A percentile compares a stretch with the other conserved stretches of the same genome.
phyloP scores from a whole-genome alignment of 2,329 filamentous ascomycete genomes.

The Colletotrichum sojae region DNA sequence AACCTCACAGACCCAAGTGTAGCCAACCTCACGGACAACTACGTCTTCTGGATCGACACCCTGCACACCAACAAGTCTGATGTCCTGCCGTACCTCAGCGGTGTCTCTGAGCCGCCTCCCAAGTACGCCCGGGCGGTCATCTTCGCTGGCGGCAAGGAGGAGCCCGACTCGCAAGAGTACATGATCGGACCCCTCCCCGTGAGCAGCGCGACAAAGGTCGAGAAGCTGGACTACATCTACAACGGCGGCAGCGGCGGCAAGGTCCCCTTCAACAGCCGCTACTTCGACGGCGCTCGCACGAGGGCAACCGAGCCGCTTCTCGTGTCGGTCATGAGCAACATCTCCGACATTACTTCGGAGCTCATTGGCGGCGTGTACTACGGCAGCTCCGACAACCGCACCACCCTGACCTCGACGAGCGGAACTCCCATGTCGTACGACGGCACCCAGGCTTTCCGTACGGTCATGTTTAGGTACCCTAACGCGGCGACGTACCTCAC shows the following conservation, averaged over 20 bases:
- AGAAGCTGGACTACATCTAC: conserved; percentile 58
- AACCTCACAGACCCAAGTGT: conserved; percentile 59
- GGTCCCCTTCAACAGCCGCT: conserved; percentile 53
- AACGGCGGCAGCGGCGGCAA: conserved; percentile 57
- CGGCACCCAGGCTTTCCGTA: conserved; percentile 55
- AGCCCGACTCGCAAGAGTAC: conserved; percentile 62
- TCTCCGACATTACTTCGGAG: conserved; percentile 60
- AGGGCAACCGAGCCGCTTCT: conserved; percentile 54
- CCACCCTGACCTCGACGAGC: conserved; percentile 50
- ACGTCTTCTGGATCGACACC: conserved; percentile 62
- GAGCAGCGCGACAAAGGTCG: conserved; percentile 51
- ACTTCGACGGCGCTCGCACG: conserved; percentile 49
- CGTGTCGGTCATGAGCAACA: conserved; percentile 56
- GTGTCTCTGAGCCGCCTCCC: conserved; percentile 49
- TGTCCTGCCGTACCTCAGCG: conserved; percentile 60
- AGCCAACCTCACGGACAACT: conserved; percentile 60
- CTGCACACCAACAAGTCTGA: conserved; percentile 64
- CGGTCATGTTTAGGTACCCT: conserved; percentile 59
- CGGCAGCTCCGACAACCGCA: conserved; percentile 47
- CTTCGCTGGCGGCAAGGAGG: conserved; percentile 57
- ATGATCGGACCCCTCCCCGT: conserved; percentile 65
- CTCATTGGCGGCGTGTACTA: conserved; percentile 54
- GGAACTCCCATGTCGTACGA: conserved; percentile 57
- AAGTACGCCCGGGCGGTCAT: conserved; percentile 63
- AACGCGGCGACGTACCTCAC: conserved; percentile 56